Conservation (phyloP, 805 yeast species). For the Lachancea quebecensis region DNA sequence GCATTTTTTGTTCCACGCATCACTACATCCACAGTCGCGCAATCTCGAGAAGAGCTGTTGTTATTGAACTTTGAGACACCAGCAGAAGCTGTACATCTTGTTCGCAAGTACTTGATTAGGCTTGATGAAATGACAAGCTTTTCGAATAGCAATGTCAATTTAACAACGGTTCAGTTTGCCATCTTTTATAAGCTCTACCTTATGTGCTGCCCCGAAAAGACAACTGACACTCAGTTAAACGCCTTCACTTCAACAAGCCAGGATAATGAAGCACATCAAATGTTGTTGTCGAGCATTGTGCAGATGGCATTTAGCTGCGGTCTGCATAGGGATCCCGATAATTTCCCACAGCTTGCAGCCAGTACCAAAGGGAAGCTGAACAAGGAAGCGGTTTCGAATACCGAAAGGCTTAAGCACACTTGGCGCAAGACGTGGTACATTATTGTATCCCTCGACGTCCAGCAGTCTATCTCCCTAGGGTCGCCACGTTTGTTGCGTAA, state of each 20-base stretch:
- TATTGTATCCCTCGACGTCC: slow-evolving; percentile 36
- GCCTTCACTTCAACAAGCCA: slow-evolving; percentile 21
- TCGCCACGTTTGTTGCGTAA: slow-evolving; percentile 35
- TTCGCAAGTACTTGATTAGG: slow-evolving; percentile 27
- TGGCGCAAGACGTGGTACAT: slow-evolving; percentile 57
- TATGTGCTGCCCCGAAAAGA: slow-evolving; percentile 47
- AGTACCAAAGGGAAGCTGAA: slow-evolving; percentile 12
- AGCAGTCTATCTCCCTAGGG: slow-evolving; percentile 38
- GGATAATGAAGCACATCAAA: slow-evolving; percentile 54
- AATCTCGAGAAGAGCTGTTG: slow-evolving; percentile 25
- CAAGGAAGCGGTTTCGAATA: slow-evolving; percentile 23
- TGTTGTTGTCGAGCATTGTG: slow-evolving; percentile 47
- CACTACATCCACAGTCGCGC: slow-evolving; percentile 19
- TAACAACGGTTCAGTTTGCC: slow-evolving; percentile 49
- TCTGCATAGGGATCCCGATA: slow-evolving; percentile 58
- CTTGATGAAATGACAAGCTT: slow-evolving; percentile 31
- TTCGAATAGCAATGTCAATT: slow-evolving; percentile 29
- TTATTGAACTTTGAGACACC: slow-evolving; percentile 26
- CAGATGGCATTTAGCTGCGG: slow-evolving; percentile 68
- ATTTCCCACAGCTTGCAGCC: slow-evolving; percentile 38
- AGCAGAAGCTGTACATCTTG: slow-evolving; percentile 22
- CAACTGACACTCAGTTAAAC: slow-evolving; percentile 12
- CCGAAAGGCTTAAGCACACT: slow-evolving; percentile 38
- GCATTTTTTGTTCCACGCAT: slow-evolving; percentile 15
- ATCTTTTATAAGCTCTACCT: slow-evolving; percentile 49